Conservation (phyloP, 2,329 filamentous ascomycete species). For the Diaporthe batatas region DNA sequence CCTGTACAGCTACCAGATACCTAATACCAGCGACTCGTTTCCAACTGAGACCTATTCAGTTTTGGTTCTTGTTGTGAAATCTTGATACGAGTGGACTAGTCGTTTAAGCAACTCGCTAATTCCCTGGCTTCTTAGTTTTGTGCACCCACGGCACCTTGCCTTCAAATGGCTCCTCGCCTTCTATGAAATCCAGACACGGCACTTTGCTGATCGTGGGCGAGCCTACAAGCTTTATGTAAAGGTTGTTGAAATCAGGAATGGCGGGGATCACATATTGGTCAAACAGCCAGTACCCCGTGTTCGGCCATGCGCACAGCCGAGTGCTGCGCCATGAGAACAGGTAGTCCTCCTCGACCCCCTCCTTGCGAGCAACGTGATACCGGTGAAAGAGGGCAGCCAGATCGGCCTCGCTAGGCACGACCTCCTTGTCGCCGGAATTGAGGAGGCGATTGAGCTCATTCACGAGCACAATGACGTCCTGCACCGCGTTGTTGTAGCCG, state of each 20-base stretch:
- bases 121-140: background rate
- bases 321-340: constrained; percentile 43
- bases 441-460: constrained; percentile 47
- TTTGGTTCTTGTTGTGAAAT: background rate
- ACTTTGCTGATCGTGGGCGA: constrained; percentile 39
- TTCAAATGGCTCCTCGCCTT: constrained; percentile 42
- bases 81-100: background rate
- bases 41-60: background rate
- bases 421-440: background rate
- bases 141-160: constrained; percentile 42
- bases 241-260: constrained; percentile 1
- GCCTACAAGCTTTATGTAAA: constrained; percentile 23
- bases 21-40: background rate
- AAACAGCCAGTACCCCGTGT: constrained; percentile 46
- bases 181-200: constrained; percentile 45
- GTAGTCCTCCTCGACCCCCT: constrained; percentile 40
- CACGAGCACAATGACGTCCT: constrained; percentile 49
- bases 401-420: constrained; percentile 13
- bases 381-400: constrained; percentile 31
- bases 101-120: background rate
- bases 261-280: constrained; percentile 43
- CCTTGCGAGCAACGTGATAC: constrained; percentile 44
- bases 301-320: constrained; percentile 48
- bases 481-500: constrained; percentile 54
- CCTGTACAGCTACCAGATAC: background rate